Conservation (phyloP, 148 eudicot genomes). For the Cornus controversa region DNA sequence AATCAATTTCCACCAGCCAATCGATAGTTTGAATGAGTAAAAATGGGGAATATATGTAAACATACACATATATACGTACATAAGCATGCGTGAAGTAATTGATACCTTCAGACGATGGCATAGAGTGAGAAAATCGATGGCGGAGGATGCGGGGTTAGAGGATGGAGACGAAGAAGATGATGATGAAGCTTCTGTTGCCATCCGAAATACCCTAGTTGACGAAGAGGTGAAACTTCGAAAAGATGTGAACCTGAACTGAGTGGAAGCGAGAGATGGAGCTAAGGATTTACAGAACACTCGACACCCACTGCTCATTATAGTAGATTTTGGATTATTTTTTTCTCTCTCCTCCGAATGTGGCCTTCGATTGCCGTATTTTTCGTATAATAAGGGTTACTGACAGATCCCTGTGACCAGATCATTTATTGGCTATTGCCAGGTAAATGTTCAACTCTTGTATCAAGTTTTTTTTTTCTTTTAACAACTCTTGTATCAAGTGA, state of each 20-base stretch:
- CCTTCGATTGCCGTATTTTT: not conserved
- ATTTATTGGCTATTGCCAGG: no score
- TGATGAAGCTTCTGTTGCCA: conserved; percentile 33
- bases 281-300: conserved; percentile 11
- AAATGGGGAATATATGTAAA: not conserved
- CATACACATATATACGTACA: not conserved
- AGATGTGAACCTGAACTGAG: conserved; percentile 3
- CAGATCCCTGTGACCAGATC: no score
- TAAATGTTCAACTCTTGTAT: no score
- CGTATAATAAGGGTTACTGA: no score
- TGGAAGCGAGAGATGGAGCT: conserved; percentile 4
- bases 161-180: conserved; percentile 11
- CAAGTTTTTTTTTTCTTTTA: no score
- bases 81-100: not conserved
- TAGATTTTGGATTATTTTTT: not conserved
- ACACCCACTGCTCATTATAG: conserved; percentile 10
- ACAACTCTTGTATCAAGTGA: no score
- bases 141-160: conserved; percentile 62
- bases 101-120: conserved; percentile 87
- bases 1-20: not conserved
- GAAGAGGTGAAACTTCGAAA: conserved; percentile 8
- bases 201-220: conserved; percentile 21
- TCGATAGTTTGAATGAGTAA: not conserved
- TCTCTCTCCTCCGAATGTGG: not conserved
- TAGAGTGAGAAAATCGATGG: conserved; percentile 84